These are phyloP conservation scores for Ephemerocybe angulata DNA, from an alignment of 768 basidiomycete species.

Conservation along the genomic window DNA sequence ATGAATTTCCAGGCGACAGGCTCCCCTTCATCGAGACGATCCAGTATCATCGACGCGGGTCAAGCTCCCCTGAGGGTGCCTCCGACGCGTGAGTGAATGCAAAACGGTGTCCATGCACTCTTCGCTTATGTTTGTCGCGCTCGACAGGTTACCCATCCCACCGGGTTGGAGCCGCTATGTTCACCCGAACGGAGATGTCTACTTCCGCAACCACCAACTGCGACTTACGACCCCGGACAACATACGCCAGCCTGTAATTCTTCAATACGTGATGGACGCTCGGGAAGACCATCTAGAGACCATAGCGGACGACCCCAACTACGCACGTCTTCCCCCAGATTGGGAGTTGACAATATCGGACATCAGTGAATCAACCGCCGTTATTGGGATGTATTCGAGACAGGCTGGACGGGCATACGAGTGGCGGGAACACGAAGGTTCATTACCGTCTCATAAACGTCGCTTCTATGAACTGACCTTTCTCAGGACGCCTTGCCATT, in stretches of 20 bases:
- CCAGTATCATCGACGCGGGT: slow-evolving; percentile 1
- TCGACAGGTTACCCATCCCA: slow-evolving; percentile 2
- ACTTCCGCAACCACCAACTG: slow-evolving; percentile 35
- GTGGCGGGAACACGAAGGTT: slow-evolving; percentile 36
- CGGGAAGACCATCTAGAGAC: slow-evolving; percentile 34
- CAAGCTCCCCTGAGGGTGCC: not conserved
- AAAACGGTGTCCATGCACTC: too few species aligned
- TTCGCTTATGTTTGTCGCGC: slow-evolving; percentile 11
- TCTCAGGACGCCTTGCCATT: slow-evolving; percentile 18
- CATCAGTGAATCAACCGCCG: slow-evolving; percentile 30
- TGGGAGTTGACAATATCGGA: slow-evolving; percentile 40
- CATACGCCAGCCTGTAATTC: slow-evolving; percentile 30
- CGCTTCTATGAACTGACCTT: not conserved
- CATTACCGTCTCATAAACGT: not conserved
- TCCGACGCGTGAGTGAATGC: not conserved
- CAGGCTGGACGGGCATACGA: slow-evolving; percentile 27
- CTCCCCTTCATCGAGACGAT: slow-evolving; percentile 12
- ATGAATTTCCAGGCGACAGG: not conserved
- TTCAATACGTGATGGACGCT: slow-evolving; percentile 31
- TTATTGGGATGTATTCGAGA: slow-evolving; percentile 38
- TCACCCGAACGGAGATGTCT: slow-evolving; percentile 46
- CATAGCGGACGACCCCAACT: slow-evolving; percentile 27
- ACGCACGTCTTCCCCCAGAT: slow-evolving; percentile 31
- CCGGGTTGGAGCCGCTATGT: slow-evolving; percentile 31
- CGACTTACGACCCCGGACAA: slow-evolving; percentile 39